Evolutionary conservation across 192 early-diverging fungal species (phyloP).

Genomic region (Coemansia nantahalensis): DNA sequence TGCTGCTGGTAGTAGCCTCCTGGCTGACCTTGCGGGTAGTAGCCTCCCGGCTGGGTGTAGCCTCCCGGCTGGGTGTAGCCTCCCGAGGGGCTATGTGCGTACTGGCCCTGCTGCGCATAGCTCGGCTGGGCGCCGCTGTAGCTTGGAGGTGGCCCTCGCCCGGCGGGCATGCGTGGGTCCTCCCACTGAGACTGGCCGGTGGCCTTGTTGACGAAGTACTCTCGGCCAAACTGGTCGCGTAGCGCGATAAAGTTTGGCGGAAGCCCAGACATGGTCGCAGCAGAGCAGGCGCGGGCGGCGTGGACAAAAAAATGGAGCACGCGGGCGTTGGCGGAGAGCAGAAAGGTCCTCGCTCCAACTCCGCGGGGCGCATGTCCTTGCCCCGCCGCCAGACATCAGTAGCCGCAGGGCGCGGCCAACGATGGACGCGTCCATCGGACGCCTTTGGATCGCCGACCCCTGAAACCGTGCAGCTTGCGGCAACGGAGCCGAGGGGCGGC

Average conservation of each 20-base stretch:
- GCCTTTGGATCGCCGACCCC: no score
- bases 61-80: background rate
- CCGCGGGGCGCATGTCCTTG: no score
- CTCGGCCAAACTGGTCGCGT: slow-evolving; percentile 14
- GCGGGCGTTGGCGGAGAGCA: no score
- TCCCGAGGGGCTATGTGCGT: background rate
- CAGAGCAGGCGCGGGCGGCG: no score
- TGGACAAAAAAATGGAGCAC: no score
- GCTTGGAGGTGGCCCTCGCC: background rate
- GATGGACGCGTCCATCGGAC: no score
- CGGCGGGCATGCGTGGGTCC: slow-evolving; percentile 14
- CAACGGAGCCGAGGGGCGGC: no score
- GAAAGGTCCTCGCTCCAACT: no score
- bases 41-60: background rate
- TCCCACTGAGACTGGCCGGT: slow-evolving; percentile 30
- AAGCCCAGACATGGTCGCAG: slow-evolving; percentile 9
- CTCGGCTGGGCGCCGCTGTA: background rate
- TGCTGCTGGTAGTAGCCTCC: slow-evolving; percentile 5
- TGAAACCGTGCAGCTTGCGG: no score
- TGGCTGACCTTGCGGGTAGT: slow-evolving; percentile 21
- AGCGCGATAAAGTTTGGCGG: slow-evolving; percentile 25
- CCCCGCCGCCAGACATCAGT: no score
- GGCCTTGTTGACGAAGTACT: slow-evolving; percentile 25
- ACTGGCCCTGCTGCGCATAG: background rate
- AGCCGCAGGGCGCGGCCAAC: no score